Evolutionary conservation across 305 asterid genomes (phyloP), one percentile per base, ranked within the genome.

Genomic region (Solanum hybrid): DNA sequence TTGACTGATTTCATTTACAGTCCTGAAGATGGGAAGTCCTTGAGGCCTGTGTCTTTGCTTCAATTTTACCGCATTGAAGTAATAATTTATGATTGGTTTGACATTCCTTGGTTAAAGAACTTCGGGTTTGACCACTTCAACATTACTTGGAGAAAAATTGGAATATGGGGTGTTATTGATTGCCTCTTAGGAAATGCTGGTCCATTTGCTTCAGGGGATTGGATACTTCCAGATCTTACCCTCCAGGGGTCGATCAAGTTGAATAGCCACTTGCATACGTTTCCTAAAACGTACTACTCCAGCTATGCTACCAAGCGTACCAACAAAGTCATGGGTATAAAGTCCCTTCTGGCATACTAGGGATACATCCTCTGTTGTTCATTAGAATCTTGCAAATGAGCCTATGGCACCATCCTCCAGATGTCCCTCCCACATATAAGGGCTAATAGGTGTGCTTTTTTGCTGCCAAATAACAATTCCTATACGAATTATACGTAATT

Each of bases 121-220:
- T 96, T 97, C 10, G 98, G 99, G 78, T 97, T 97, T 86, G 98
- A 97, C 91, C 99, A 97, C 93, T 97, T 93, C 94, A 92, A 96
- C 95, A 91, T 97, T 91, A 95, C 99, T 2, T 72, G 99, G 92
- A 96, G 89, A 94, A 94, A 93, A 73, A 93, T 93, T 15, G 98
- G 98, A 34, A 79, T 97, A 73, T 89, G 96, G 96, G 99, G 99
- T 75, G 97, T 97, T 32, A 92, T 96, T 38, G 92, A 92, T 85
- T 96, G 98, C 91, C 98, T 97, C 61, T 88, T 92, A 90, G 97
- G 98, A 27, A 96, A 92, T 90, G 88, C 91, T 13, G 99, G 99
- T 88, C 99, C 99, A 2, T 97, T 97, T 91, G 96, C 99, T 75
- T 91, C 97, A 0, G 98, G 95, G 65, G 99, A 97, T 75, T 96